These are phyloP conservation scores for Penicillium desertorum DNA, from an alignment of 495 filamentous ascomycete genomes.

Conservation along the genomic window DNA sequence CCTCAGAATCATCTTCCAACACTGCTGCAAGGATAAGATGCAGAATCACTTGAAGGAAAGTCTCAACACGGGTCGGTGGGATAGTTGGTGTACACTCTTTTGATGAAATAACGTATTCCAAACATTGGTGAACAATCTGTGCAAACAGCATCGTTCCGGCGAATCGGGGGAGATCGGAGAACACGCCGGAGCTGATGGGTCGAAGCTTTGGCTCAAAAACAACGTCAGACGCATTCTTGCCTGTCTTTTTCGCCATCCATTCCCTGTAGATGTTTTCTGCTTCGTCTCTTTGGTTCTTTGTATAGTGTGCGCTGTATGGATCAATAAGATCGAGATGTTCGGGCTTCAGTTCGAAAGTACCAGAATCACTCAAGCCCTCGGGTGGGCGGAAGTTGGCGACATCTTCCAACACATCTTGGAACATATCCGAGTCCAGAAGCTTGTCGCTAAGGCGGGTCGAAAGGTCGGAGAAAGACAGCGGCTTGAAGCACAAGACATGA, in stretches of 20 bases:
- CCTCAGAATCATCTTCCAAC: conserved; percentile 69
- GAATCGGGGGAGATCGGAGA: conserved; percentile 70
- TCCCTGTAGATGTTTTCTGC: conserved; percentile 83
- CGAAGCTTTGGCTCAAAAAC: conserved; percentile 90
- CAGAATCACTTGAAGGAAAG: conserved; percentile 85
- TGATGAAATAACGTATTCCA: conserved; percentile 71
- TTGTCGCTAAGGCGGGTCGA: conserved; percentile 63
- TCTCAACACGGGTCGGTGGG: conserved; percentile 78
- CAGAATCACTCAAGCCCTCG: conserved; percentile 87
- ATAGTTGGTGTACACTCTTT: conserved; percentile 66
- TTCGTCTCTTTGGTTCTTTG: conserved; percentile 95
- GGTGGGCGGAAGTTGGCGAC: conserved; percentile 87
- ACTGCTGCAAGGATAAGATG: conserved; percentile 83
- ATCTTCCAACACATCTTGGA: conserved; percentile 83
- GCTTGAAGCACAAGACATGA: conserved; percentile 94
- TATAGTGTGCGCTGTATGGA: conserved; percentile 92
- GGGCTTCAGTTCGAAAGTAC: conserved; percentile 88
- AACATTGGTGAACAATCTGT: conserved; percentile 84
- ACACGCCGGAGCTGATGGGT: conserved; percentile 73
- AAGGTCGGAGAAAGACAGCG: conserved; percentile 89
- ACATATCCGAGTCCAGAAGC: conserved; percentile 65
- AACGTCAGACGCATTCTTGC: conserved; percentile 75
- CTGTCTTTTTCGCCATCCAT: conserved; percentile 84
- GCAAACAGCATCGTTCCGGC: conserved; percentile 82
- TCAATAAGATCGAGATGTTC: conserved; percentile 83